Evolutionary conservation across 805 yeast genomes (phyloP), one percentile per base, ranked within the genome.

Genomic region (Kodamaea fukazawae): DNA sequence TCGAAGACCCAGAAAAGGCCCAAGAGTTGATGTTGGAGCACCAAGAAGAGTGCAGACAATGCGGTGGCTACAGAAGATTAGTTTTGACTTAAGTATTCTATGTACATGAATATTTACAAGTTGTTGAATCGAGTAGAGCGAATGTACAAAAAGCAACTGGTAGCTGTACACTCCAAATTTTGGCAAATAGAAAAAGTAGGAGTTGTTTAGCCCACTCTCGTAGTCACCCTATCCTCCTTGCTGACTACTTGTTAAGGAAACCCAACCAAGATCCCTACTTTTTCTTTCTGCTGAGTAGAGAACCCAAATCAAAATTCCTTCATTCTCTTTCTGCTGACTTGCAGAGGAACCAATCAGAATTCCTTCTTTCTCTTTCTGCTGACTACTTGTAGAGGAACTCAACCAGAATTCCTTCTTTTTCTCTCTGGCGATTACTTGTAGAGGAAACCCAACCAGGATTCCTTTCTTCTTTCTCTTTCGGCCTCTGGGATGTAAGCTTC

Each of bases 401-500:
- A 13, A 29, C 9, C 12, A 3, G 49, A 26, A 13, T 26, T 7
- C 5, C 15, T n/a, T n/a, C n/a, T n/a, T n/a, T n/a, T n/a, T n/a
- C n/a, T n/a, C n/a, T n/a, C n/a, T n/a, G n/a, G n/a, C n/a, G n/a
- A 6, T 27, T 52, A 75, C 60, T 75, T 75, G 49, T 75, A 78
- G 40, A 78, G 64, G 60, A 76, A 78, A 7, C 81, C 72, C 38
- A 83, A 74, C 74, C 83, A 75, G 13, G 79, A 74, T 26, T 73
- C 65, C 51, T 80, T 77, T 54, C 81, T 76, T 51, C 72, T 72
- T 39, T 82, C 84, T 58, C 90, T 78, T 50, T 81, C 83, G 20
- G 71, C 79, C 45, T 71, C 74, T 18, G 96, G 95, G 43, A 82
- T 67, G 66, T 81, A 90, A 1, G 85, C 83, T 46, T 77, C 81